Evolutionary conservation across 305 asterid genomes (phyloP).

Genomic region (Fraxinus paxiana): DNA sequence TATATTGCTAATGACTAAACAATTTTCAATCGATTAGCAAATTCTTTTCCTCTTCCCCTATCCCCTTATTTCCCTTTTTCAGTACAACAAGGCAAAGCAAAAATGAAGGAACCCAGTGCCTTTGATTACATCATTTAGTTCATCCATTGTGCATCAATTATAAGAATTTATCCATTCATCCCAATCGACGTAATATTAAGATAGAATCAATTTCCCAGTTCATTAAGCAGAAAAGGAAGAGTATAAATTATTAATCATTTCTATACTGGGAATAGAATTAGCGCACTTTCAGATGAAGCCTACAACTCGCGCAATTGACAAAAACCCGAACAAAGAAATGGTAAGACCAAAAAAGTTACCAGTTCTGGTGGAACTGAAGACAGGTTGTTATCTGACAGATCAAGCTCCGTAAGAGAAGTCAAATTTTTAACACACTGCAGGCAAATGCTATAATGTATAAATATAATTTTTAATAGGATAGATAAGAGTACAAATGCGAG

Average conservation of each 20-base stretch:
- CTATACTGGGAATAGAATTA: constrained; percentile 11
- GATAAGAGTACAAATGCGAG: constrained; percentile 12
- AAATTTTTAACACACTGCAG: constrained; percentile 68
- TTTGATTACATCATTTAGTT: constrained; percentile 5
- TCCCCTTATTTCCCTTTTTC: neutral
- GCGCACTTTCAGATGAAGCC: constrained; percentile 3
- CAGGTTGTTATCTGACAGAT: constrained; percentile 78
- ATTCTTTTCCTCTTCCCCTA: neutral
- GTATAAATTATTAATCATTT: neutral
- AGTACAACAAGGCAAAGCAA: constrained; percentile 2
- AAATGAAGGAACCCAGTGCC: constrained; percentile 5
- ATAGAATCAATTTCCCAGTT: neutral
- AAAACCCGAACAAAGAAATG: constrained; percentile 6
- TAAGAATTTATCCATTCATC: neutral
- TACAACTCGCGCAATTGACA: constrained; percentile 6
- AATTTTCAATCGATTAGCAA: neutral
- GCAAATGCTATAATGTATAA: constrained; percentile 22
- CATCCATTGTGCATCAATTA: constrained; percentile 10
- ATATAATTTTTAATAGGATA: neutral
- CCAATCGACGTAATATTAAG: constrained; percentile 11
- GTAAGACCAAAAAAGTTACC: constrained; percentile 34
- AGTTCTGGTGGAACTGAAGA: constrained; percentile 76
- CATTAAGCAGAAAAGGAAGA: neutral
- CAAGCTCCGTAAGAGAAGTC: constrained; percentile 70
- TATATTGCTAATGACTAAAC: neutral